Evolutionary conservation across 2,329 filamentous ascomycete genomes (phyloP).

Genomic region (Aspergillus sergii): DNA sequence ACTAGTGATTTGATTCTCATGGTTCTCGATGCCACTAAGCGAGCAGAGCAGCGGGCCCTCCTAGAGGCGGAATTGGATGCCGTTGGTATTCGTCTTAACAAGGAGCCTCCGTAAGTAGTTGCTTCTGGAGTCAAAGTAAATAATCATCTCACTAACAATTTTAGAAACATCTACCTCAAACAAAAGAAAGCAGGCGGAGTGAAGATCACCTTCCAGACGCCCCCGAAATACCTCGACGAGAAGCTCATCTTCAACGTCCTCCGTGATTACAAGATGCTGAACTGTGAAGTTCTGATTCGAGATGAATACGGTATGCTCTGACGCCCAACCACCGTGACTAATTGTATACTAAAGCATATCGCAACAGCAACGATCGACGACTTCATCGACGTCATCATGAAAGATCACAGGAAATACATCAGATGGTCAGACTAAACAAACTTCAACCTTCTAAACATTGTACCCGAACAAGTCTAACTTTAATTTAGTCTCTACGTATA

Average conservation of each 20-base stretch:
- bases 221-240: conserved; percentile 90
- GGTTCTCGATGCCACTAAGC: conserved; percentile 95
- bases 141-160: neutral
- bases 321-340: too few species aligned
- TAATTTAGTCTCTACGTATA: conserved; percentile 80
- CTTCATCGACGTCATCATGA: conserved; percentile 99
- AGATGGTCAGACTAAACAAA: conserved; percentile 54
- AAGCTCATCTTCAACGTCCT: conserved; percentile 98
- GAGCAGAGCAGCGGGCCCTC: conserved; percentile 85
- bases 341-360: neutral
- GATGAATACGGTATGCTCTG: conserved; percentile 73
- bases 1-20: conserved; percentile 97
- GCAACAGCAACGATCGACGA: conserved; percentile 83
- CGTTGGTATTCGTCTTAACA: conserved; percentile 90
- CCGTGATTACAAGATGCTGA: conserved; percentile 97
- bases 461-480: neutral
- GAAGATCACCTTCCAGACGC: conserved; percentile 94
- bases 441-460: too few species aligned
- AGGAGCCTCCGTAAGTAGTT: conserved; percentile 74
- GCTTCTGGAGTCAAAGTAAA: too few species aligned
- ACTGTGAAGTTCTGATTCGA: conserved; percentile 92
- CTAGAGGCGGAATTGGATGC: conserved; percentile 92
- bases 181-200: conserved; percentile 93
- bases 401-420: conserved; percentile 98
- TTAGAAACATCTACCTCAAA: conserved; percentile 94